Conservation (phyloP, 140 eudicot genomes). For the Ambrosia hybrid region DNA sequence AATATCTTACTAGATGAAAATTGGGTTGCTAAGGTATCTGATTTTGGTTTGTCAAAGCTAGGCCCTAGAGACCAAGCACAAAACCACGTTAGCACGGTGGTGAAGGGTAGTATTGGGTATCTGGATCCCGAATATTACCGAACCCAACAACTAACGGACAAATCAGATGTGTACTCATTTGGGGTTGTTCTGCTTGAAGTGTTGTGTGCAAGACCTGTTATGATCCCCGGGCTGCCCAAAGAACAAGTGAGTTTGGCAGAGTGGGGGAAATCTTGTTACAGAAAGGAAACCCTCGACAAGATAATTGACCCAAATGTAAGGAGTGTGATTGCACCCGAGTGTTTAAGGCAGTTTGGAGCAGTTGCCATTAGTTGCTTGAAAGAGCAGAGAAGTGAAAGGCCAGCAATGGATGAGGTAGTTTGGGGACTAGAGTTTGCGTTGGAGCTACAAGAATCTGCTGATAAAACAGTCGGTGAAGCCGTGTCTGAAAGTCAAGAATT, state of each 20-base stretch:
- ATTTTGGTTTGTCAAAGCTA: too few species aligned
- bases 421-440: too few species aligned
- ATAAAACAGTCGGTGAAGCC: constrained; percentile 3
- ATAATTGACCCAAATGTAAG: background rate
- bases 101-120: too few species aligned
- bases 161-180: too few species aligned
- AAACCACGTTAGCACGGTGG: too few species aligned
- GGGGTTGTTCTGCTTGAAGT: constrained; percentile 26
- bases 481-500: background rate
- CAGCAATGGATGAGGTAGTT: constrained; percentile 34
- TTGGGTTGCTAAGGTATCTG: too few species aligned
- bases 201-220: constrained; percentile 35
- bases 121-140: too few species aligned
- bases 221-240: constrained; percentile 8
- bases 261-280: constrained; percentile 18
- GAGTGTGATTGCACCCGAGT: constrained; percentile 12
- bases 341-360: constrained; percentile 29
- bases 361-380: constrained; percentile 38
- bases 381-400: constrained; percentile 37
- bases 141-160: too few species aligned
- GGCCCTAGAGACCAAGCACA: too few species aligned
- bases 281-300: constrained; percentile 8
- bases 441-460: constrained; percentile 44
- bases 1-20: too few species aligned
- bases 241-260: constrained; percentile 31